Evolutionary conservation across 371 early-diverging fungal genomes (phyloP), one percentile per base, ranked within the genome.

Genomic region (Apophysomyces ossiformis): DNA sequence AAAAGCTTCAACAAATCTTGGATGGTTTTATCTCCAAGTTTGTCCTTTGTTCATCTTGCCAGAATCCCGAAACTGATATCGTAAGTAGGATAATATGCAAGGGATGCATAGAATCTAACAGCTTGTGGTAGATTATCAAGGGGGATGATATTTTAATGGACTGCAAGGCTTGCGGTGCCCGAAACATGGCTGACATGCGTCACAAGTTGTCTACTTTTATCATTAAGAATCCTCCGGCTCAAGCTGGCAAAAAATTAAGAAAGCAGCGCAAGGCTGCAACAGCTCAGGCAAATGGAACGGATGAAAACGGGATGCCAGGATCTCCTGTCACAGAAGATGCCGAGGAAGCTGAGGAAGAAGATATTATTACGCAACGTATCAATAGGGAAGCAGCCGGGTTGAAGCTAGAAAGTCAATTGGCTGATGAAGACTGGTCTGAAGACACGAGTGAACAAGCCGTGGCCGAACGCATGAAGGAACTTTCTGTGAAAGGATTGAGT

Each of bases 41-140:
- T 80, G 99, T 99, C 21, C 85, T 99, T 58, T 99, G 99, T 82
- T 88, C 87, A 36, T 84, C 89, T 56, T 99, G 99, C 87, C 88
- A 89, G 67, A 99, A 99, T 82, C 99, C 99, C 26, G 99, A 99
- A 83, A 99, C 99, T 13, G 96, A 97, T 72, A 86, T 99, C 70
- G 87, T 88, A 70, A 66, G 80, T 64, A 11, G 41, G 41, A 41
- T 13, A 11, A 41, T 57, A 37, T 46, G 13, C n/a, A 57, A 44
- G 36, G 32, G 41, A 44, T 32, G 36, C 37, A 54, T 70, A 44
- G 13, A 54, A 43, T 18, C n/a, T 60, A 60, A 15, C 47, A 54
- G 6, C 37, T 57, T 50, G 32, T 26, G 32, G 37, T 67, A 88
- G 83, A 87, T 96, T 69, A 85, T 79, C 56, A 93, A 92, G 85